These are phyloP conservation scores for Diaporthe sp. DNA, from an alignment of 2,329 filamentous ascomycete genomes.

Conservation along the genomic window DNA sequence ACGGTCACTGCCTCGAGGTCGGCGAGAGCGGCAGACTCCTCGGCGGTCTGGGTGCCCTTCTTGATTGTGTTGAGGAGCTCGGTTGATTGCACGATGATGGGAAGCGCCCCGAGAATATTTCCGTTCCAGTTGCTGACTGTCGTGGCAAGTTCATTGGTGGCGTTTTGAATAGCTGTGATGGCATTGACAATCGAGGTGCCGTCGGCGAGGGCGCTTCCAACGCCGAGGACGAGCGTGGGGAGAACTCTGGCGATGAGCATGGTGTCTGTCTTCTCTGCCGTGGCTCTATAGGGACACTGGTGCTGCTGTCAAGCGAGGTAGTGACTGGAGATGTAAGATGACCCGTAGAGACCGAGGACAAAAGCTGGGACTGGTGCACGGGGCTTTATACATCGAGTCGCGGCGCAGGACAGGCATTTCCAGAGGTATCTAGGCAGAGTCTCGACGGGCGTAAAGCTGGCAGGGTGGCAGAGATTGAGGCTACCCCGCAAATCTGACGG, in stretches of 20 bases:
- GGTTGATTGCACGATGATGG: constrained; percentile 57
- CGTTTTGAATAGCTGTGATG: constrained; percentile 52
- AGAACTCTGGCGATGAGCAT: constrained; percentile 36
- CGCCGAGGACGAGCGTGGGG: constrained; percentile 5
- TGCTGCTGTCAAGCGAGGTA: not conserved
- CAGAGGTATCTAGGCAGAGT: not conserved
- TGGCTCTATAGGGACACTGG: not conserved
- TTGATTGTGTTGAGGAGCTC: constrained; percentile 57
- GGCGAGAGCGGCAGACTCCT: constrained; percentile 54
- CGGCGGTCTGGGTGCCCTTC: constrained; percentile 54
- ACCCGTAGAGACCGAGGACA: too few relatives aligned
- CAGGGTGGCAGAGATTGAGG: not conserved
- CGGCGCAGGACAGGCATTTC: not conserved
- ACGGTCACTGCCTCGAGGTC: constrained; percentile 56
- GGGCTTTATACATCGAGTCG: not conserved
- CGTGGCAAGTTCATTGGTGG: constrained; percentile 52
- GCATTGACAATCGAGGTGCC: constrained; percentile 53
- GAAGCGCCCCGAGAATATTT: constrained; percentile 54
- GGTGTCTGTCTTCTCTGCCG: not conserved
- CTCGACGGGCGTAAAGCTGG: not conserved
- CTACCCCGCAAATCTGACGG: constrained; percentile 23
- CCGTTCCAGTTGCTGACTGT: constrained; percentile 56
- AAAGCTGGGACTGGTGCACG: not conserved
- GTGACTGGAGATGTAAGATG: not conserved
- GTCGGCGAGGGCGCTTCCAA: constrained; percentile 48